Evolutionary conservation across 2,329 filamentous ascomycete species (phyloP), one percentile per base, ranked within the genome.

Genomic region (Dryadomyces quercus-mongolicae): DNA sequence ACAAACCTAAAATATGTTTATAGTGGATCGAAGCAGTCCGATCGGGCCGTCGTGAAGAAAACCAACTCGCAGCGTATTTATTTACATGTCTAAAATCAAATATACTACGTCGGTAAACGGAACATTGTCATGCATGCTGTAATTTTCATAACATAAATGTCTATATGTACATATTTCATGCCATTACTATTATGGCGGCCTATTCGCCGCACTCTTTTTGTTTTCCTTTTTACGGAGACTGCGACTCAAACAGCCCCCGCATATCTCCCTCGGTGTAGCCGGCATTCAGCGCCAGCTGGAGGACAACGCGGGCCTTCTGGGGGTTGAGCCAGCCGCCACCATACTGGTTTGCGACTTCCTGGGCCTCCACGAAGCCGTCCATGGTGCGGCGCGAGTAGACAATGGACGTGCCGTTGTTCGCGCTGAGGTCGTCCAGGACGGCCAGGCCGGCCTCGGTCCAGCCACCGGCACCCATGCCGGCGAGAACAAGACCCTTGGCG

Each of bases 291-390:
- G 67, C 69, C 16, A 74, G 65, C 61, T 74, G 70, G 58, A 81
- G 63, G 63, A 80, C 63, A 21, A 81, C 71, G 45, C 76, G 70
- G 34, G 74, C 71, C 64, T 81, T 80, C 59, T 75, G 72, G 3
- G 78, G 77, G 59, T 80, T 80, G 46, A 79, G 69, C 56, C 75
- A 77, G 0, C 77, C 77, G 49, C 71, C 72, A 1, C 73, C 72
- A 48, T 74, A 71, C 1, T 63, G 59, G 45, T 65, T 68, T 18
- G 45, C 6, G 43, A 34, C 3, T 25, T n/a, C 31, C 63, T 4
- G 55, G 59, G n/a, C 51, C 18, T 72, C 71, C n/a, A 78, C 75
- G 56, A 74, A 77, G 0, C 78, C 78, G 51, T 74, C 75, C 56
- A 71, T 68, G n/a, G 72, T 71, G 40, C 78, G 63, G 47, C 74